These are phyloP conservation scores for Podospora pseudocomata DNA, from an alignment of 495 filamentous ascomycete species.

Conservation along the genomic window DNA sequence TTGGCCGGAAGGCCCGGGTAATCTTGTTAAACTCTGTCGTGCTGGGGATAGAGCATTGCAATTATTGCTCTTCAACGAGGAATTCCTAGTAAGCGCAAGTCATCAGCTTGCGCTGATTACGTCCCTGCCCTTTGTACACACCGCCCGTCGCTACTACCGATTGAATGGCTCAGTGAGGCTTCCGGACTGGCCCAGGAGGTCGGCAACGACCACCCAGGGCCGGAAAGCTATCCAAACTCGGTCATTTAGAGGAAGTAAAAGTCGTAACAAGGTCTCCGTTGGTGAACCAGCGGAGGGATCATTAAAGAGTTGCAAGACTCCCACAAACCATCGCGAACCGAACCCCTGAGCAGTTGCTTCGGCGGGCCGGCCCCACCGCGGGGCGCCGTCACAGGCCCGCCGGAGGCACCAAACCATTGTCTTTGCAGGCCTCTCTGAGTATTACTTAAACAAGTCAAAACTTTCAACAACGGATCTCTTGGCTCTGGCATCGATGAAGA, in stretches of 20 bases:
- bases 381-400: slow-evolving; percentile 15
- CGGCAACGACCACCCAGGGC: slow-evolving; percentile 61
- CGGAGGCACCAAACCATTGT: slow-evolving; percentile 29
- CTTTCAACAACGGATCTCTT: slow-evolving; percentile 73
- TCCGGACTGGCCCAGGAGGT: slow-evolving; percentile 62
- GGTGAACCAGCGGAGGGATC: slow-evolving; percentile 69
- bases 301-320: slow-evolving; percentile 49
- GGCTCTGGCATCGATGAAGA: slow-evolving; percentile 71
- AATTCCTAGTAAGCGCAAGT: slow-evolving; percentile 72
- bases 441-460: slow-evolving; percentile 50
- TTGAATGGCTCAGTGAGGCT: slow-evolving; percentile 72
- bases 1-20: slow-evolving; percentile 70
- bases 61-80: slow-evolving; percentile 78
- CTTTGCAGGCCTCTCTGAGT: slow-evolving; percentile 36
- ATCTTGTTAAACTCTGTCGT: slow-evolving; percentile 73
- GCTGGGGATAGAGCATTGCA: slow-evolving; percentile 75
- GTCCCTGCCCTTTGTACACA: slow-evolving; percentile 71
- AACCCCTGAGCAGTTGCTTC: slow-evolving; percentile 36
- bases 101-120: slow-evolving; percentile 73
- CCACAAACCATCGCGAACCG: slow-evolving; percentile 32
- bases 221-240: slow-evolving; percentile 70
- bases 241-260: slow-evolving; percentile 77
- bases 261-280: slow-evolving; percentile 75
- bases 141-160: slow-evolving; percentile 71
- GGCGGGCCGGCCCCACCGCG: slow-evolving; percentile 24